phyloP scores from a whole-genome alignment of 768 basidiomycete genomes.

The Rubroboletus pulcherrimus region DNA sequence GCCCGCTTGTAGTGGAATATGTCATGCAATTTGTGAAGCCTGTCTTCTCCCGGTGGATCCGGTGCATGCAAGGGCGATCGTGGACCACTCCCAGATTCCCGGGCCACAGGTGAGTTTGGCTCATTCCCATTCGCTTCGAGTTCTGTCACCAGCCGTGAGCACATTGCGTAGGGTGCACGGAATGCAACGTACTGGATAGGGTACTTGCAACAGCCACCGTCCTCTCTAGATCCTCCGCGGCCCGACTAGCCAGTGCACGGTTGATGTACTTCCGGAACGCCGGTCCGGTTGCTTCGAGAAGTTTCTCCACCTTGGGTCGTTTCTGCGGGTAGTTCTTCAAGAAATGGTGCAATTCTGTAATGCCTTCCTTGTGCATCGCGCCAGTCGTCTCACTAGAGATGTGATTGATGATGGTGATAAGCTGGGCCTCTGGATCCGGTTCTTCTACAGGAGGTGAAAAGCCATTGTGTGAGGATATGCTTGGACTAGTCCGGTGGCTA shows the following conservation, averaged over 20 bases:
- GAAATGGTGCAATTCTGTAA: conserved; percentile 92
- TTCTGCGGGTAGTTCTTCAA: conserved; percentile 88
- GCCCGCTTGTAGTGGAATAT: conserved; percentile 76
- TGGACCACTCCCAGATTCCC: conserved; percentile 30
- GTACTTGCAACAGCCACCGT: conserved; percentile 81
- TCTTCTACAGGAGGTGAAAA: conserved; percentile 61
- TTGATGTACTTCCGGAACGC: conserved; percentile 91
- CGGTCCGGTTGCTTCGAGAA: conserved; percentile 83
- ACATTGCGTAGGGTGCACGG: not conserved
- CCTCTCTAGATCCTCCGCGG: conserved; percentile 82
- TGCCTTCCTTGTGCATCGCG: conserved; percentile 88
- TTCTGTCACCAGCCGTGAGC: conserved; percentile 37
- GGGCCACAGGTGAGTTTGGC: conserved; percentile 33
- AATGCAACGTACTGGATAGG: conserved; percentile 59
- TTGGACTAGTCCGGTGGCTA: conserved; percentile 66
- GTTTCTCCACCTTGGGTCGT: conserved; percentile 75
- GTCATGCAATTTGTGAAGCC: conserved; percentile 70
- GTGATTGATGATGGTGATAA: conserved; percentile 79
- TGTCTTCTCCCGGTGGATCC: conserved; percentile 51
- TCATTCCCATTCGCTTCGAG: conserved; percentile 55
- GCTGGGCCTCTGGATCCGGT: conserved; percentile 82
- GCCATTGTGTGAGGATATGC: conserved; percentile 58
- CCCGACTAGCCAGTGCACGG: conserved; percentile 80
- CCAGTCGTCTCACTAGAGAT: conserved; percentile 88
- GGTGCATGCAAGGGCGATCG: conserved; percentile 32